Percentiles rank a stretch among this genome's conserved stretches.
Evolutionary conservation across 169 alveolate species (phyloP).

Genomic region (Plasmodium inui): DNA sequence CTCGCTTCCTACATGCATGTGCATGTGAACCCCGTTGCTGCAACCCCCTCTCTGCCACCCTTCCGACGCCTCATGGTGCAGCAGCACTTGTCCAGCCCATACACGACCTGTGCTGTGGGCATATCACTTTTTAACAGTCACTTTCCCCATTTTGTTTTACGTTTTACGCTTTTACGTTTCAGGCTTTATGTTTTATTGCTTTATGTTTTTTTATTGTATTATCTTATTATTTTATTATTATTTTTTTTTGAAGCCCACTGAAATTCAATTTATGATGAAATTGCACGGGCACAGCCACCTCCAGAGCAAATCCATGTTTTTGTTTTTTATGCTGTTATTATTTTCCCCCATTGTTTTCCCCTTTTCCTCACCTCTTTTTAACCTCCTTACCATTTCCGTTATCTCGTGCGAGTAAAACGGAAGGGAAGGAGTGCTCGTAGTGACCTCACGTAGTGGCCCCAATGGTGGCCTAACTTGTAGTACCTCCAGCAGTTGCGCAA

Average conservation of each 20-base stretch:
- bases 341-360: neutral
- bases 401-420: neutral
- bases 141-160: neutral
- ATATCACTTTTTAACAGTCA: neutral
- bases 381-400: neutral
- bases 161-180: too few species aligned
- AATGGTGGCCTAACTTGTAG: neutral
- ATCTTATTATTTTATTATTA: neutral
- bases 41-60: neutral
- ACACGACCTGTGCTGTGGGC: neutral
- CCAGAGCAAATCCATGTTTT: neutral
- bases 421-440: neutral
- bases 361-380: neutral
- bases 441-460: neutral
- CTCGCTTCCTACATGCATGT: neutral
- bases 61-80: neutral
- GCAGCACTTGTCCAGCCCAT: neutral
- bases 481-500: neutral
- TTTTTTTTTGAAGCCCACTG: neutral
- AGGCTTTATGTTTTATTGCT: too few species aligned
- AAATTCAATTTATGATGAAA: slow-evolving; percentile 5
- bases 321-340: neutral
- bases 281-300: neutral
- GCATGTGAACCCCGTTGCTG: neutral
- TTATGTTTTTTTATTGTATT: neutral